A percentile compares a stretch with the other conserved stretches of the same genome.
phyloP scores from a whole-genome alignment of 352 stramenopile species.

The Phytophthora sansomeana region DNA sequence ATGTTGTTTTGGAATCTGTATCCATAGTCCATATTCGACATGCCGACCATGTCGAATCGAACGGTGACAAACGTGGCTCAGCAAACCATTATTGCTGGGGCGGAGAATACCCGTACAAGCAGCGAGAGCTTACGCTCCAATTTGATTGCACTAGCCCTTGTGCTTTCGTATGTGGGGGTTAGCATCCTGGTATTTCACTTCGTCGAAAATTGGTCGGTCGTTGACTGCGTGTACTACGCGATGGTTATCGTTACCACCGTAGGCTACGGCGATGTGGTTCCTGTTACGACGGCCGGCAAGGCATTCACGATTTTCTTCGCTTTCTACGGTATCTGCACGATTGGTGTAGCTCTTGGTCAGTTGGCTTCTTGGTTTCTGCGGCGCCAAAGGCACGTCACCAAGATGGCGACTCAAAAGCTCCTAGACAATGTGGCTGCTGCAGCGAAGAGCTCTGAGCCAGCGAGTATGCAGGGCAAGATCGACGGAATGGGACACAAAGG shows the following conservation, averaged over 20 bases:
- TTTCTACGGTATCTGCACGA: conserved; percentile 78
- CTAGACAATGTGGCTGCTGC: conserved; percentile 54
- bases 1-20: background rate
- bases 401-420: conserved; percentile 61
- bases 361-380: conserved; percentile 63
- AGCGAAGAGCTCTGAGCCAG: conserved; percentile 12
- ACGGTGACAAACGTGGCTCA: conserved; percentile 34
- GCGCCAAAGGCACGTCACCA: conserved; percentile 63
- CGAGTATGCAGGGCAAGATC: conserved; percentile 28
- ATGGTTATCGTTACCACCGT: conserved; percentile 94
- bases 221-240: conserved; percentile 92
- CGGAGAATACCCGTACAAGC: conserved; percentile 17
- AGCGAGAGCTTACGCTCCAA: conserved; percentile 35
- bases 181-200: conserved; percentile 68
- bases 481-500: conserved; percentile 8
- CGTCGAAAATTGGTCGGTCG: conserved; percentile 58
- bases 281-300: conserved; percentile 60
- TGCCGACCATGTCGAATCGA: conserved; percentile 29
- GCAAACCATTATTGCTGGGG: conserved; percentile 42
- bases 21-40: conserved; percentile 41
- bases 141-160: conserved; percentile 51
- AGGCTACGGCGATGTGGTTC: conserved; percentile 86
- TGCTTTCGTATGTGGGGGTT: conserved; percentile 66
- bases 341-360: conserved; percentile 68
- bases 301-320: conserved; percentile 91